A percentile compares a stretch with the other conserved stretches of the same genome.
phyloP scores from a whole-genome alignment of 257 asterid species.

The Fraxinus excelsior region DNA sequence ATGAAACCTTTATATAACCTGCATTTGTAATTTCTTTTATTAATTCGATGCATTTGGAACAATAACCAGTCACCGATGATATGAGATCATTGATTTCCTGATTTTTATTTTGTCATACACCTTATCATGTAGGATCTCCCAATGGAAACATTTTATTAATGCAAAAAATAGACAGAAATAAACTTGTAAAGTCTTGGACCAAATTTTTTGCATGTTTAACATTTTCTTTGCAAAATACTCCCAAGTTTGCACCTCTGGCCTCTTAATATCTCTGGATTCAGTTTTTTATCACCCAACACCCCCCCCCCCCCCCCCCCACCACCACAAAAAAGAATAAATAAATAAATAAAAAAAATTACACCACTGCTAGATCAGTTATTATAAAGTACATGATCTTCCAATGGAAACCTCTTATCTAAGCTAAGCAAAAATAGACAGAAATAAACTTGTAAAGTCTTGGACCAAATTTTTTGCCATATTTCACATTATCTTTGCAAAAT shows the following conservation, averaged over 20 bases:
- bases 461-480: too few relatives aligned
- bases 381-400: too few relatives aligned
- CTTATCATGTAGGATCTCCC: not conserved
- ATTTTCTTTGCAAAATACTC: too few relatives aligned
- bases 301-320: too few relatives aligned
- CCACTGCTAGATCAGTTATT: too few relatives aligned
- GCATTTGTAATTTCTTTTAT: not conserved
- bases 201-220: too few relatives aligned
- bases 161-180: not conserved
- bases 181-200: not conserved
- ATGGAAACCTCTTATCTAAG: not conserved
- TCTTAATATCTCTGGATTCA: too few relatives aligned
- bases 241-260: too few relatives aligned
- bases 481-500: too few relatives aligned
- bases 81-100: not conserved
- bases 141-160: not conserved
- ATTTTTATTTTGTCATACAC: not conserved
- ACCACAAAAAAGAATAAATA: too few relatives aligned
- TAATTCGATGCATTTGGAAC: not conserved
- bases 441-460: not conserved
- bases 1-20: not conserved
- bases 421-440: not conserved
- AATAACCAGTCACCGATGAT: not conserved
- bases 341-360: too few relatives aligned
- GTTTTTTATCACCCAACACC: too few relatives aligned